Conservation (phyloP, 2,329 filamentous ascomycete species). For the Colletotrichum costaricense region DNA sequence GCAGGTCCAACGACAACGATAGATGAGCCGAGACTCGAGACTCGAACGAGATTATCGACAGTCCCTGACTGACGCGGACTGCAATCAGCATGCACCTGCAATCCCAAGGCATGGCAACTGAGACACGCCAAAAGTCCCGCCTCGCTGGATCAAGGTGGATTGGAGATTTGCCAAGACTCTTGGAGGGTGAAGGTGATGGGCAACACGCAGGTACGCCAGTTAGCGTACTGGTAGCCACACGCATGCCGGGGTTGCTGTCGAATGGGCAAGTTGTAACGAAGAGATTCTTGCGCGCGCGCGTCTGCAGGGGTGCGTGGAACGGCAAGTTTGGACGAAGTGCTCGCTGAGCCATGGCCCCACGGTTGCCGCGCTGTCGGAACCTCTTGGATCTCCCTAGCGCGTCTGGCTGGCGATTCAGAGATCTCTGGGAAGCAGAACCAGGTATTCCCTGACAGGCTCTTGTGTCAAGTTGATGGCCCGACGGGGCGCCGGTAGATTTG, state of each 20-base stretch:
- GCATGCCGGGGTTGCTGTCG: neutral
- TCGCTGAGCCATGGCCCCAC: constrained; percentile 21
- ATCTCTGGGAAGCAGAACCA: constrained; percentile 19
- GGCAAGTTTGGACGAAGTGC: constrained; percentile 33
- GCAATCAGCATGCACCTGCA: constrained; percentile 12
- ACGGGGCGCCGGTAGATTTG: constrained; percentile 30
- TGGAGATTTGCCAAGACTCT: constrained; percentile 15
- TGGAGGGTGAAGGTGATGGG: neutral
- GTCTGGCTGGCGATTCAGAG: constrained; percentile 26
- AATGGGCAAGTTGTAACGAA: constrained; percentile 26
- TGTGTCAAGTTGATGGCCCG: constrained; percentile 27
- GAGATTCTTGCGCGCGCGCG: constrained; percentile 1
- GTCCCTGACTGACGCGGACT: constrained; percentile 7
- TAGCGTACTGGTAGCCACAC: neutral
- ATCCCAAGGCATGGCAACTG: constrained; percentile 17
- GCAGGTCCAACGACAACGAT: neutral
- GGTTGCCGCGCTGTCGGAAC: constrained; percentile 33
- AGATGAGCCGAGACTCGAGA: neutral
- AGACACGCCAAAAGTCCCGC: constrained; percentile 35
- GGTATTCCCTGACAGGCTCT: constrained; percentile 6
- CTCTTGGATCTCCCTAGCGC: constrained; percentile 23
- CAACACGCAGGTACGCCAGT: constrained; percentile 6
- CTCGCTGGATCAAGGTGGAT: constrained; percentile 28
- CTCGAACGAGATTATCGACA: constrained; percentile 12
- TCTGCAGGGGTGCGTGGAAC: neutral